Percentiles rank a stretch among this genome's conserved stretches.
These are phyloP conservation scores for Saccharomycopsis capsularis DNA, from an alignment of 805 yeast species.

Conservation along the genomic window DNA sequence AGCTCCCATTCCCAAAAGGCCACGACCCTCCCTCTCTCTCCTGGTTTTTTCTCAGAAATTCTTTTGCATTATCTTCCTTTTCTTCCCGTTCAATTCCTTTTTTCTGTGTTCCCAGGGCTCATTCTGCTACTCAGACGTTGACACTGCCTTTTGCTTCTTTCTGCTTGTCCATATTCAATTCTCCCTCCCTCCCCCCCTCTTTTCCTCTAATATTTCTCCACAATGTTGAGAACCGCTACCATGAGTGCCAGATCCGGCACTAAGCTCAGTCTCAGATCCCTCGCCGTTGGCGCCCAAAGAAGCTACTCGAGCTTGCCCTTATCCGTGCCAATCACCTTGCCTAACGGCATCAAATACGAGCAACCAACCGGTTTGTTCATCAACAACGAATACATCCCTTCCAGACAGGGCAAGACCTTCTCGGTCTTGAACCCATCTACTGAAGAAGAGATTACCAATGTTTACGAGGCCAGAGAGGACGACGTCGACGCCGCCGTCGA, in stretches of 20 bases:
- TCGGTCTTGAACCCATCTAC: conserved; percentile 53
- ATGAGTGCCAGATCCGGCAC: conserved; percentile 1
- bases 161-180: too few species aligned
- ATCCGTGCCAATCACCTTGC: conserved; percentile 47
- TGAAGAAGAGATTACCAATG: conserved; percentile 51
- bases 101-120: too few species aligned
- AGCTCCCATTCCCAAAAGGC: too few species aligned
- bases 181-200: background rate
- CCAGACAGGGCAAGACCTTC: conserved; percentile 50
- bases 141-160: too few species aligned
- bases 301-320: conserved; percentile 34
- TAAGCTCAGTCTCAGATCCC: conserved; percentile 1
- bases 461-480: conserved; percentile 50
- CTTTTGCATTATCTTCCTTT: too few species aligned
- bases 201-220: background rate
- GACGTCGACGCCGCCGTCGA: conserved; percentile 68
- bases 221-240: conserved; percentile 19
- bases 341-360: conserved; percentile 57
- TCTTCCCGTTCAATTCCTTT: too few species aligned
- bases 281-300: conserved; percentile 12
- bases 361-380: conserved; percentile 89
- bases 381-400: conserved; percentile 68
- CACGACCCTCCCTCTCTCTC: too few species aligned
- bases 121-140: too few species aligned
- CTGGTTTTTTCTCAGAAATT: too few species aligned